Base-by-base conservation (phyloP, 129 eudicot species). In the Tagetes erecta region DNA sequence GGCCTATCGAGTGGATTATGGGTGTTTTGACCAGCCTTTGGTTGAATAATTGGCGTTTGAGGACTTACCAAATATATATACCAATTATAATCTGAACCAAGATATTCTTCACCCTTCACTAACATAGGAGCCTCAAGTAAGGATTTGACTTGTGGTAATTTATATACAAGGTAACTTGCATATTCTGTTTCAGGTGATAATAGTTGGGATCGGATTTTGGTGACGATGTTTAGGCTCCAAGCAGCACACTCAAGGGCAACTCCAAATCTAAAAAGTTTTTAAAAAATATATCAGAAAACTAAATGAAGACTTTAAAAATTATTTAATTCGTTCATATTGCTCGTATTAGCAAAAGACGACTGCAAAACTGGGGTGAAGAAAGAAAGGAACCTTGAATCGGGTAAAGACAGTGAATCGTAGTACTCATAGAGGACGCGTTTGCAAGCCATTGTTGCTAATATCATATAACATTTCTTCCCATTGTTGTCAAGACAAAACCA, bases 401-500 rank as follows among this genome's bases (percentile, higher is more conserved):
- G 59, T 67, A 55, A 20, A 53, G 65, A 8, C 51, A 33, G 1
- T 50, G 50, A 31, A 1, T 7, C 13, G 8, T 1, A 1, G 41
- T 50, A 50, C 34, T 3, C 3, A 20, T 20, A 20, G 31, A 8
- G 12, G 4, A 6, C 5, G 27, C 8, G 12, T 0, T 38, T 3
- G 49, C n/a, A 20, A 74, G 6, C 44, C 38, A 3, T 42, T 65
- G 10, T 39, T 33, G 58, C 27, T 8, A 74, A 35, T 55, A 76
- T 13, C 67, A 53, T 41, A 39, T 3, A 31, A 52, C 74, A 76
- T 67, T 67, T 76, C 60, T 76, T 76, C 0, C 74, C 67, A 40
- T 66, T 40, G 30, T 66, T 66, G n/a, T 58, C 67, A 31, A 66
- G 14, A n/a, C 20, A 76, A 36, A 76, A 67, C 80, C 74, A 76